Evolutionary conservation across 257 asterid genomes (phyloP).

Genomic region (Capsicum chinense): DNA sequence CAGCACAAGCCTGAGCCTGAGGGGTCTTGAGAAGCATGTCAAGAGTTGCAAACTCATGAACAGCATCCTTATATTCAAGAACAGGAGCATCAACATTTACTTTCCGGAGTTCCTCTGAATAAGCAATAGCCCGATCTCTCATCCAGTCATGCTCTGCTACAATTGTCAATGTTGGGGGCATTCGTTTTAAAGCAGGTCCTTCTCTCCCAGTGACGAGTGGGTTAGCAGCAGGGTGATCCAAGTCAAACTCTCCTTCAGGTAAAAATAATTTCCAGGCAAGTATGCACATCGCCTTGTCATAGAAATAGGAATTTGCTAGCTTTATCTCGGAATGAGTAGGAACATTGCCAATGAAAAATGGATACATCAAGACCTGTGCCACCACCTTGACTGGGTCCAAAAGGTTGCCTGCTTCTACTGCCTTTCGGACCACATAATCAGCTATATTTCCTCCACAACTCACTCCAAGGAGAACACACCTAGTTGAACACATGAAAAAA

Average conservation of each 20-base stretch:
- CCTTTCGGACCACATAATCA: constrained; percentile 70
- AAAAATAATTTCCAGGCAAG: constrained; percentile 85
- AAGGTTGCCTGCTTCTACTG: constrained; percentile 76
- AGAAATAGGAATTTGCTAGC: constrained; percentile 86
- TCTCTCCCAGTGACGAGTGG: constrained; percentile 65
- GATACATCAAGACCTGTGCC: constrained; percentile 94
- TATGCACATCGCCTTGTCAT: constrained; percentile 83
- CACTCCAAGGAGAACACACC: constrained; percentile 95
- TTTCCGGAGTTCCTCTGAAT: constrained; percentile 90
- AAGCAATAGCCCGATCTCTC: constrained; percentile 92
- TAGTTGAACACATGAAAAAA: constrained; percentile 36
- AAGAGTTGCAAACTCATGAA: constrained; percentile 88
- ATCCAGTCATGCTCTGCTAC: constrained; percentile 95
- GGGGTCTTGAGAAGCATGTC: constrained; percentile 89
- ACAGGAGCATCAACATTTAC: constrained; percentile 90
- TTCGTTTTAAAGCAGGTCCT: constrained; percentile 74
- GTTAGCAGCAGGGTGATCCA: constrained; percentile 86
- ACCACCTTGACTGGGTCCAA: constrained; percentile 93
- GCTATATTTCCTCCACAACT: constrained; percentile 97
- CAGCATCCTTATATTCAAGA: constrained; percentile 86
- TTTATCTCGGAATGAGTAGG: constrained; percentile 88
- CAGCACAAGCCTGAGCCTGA: constrained; percentile 86
- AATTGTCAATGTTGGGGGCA: constrained; percentile 90
- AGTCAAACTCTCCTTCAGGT: constrained; percentile 72
- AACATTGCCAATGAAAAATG: constrained; percentile 83